Percentiles rank a stretch among this genome's conserved stretches.
Conservation (phyloP, 202 grass and related monocot species). For the Musa balbisiana region DNA sequence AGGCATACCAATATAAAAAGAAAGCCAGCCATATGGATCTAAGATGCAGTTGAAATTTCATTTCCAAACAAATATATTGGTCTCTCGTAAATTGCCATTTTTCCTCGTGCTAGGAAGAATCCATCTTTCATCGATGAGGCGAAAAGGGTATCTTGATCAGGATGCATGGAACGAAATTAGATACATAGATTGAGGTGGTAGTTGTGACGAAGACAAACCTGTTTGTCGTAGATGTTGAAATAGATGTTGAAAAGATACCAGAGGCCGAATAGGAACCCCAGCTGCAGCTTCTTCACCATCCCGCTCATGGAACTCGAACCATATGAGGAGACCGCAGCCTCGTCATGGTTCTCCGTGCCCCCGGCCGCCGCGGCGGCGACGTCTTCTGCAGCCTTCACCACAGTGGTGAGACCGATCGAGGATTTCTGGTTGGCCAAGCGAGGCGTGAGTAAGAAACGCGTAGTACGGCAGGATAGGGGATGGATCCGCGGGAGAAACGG, state of each 20-base stretch:
- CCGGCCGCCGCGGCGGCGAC: neutral
- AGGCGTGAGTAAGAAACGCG: neutral
- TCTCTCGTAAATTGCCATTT: neutral
- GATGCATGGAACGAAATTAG: neutral
- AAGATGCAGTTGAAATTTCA: too few species aligned
- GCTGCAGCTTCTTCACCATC: neutral
- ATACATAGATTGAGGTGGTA: neutral
- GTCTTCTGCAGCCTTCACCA: neutral
- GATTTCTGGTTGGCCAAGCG: neutral
- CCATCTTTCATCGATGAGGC: neutral
- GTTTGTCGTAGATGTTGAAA: constrained; percentile 23
- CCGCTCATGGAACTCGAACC: neutral
- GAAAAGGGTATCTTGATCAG: neutral
- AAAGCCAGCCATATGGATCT: too few species aligned
- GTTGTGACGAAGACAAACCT: neutral
- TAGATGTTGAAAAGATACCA: constrained; percentile 23
- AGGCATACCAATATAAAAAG: too few species aligned
- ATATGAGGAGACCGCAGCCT: neutral
- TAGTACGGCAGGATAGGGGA: neutral
- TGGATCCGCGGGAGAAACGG: neutral
- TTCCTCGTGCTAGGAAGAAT: too few species aligned
- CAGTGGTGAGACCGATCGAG: neutral
- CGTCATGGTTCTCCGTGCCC: neutral
- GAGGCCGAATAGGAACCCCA: constrained; percentile 8
- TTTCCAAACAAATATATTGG: neutral